Percentiles rank a stretch among this genome's conserved stretches.
phyloP scores from a whole-genome alignment of 106 monocot species.

The Dioscorea alata region DNA sequence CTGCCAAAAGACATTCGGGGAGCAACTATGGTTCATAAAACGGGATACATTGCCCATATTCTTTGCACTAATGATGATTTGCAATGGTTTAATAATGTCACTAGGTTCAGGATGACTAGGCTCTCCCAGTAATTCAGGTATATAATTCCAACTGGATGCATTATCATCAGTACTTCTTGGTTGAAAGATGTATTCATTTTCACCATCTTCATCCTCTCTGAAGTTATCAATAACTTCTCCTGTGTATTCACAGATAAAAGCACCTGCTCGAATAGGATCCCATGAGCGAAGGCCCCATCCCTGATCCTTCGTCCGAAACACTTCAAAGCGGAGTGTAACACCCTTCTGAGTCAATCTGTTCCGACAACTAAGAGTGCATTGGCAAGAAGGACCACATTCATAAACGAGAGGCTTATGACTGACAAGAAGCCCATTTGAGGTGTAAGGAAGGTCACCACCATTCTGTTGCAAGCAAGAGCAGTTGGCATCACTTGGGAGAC shows the following conservation, averaged over 20 bases:
- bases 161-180: conserved; percentile 29
- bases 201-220: conserved; percentile 28
- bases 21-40: conserved; percentile 89
- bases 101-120: conserved; percentile 21
- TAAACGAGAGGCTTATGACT: conserved; percentile 54
- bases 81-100: conserved; percentile 27
- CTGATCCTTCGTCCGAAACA: conserved; percentile 37
- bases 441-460: conserved; percentile 65
- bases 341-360: conserved; percentile 45
- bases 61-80: conserved; percentile 52
- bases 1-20: conserved; percentile 81
- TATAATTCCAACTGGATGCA: conserved; percentile 64
- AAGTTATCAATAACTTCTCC: conserved; percentile 53
- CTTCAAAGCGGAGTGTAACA: conserved; percentile 30
- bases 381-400: conserved; percentile 55
- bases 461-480: conserved; percentile 53
- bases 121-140: conserved; percentile 68
- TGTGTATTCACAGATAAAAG: conserved; percentile 47
- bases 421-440: conserved; percentile 47
- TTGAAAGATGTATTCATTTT: conserved; percentile 63
- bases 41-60: conserved; percentile 65
- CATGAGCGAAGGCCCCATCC: conserved; percentile 34
- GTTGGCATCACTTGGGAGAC: conserved; percentile 45
- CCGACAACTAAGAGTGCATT: conserved; percentile 41
- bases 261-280: conserved; percentile 43